Evolutionary conservation across 2,329 filamentous ascomycete species (phyloP), one percentile per base, ranked within the genome.

Genomic region (Helicocarpus griseus): DNA sequence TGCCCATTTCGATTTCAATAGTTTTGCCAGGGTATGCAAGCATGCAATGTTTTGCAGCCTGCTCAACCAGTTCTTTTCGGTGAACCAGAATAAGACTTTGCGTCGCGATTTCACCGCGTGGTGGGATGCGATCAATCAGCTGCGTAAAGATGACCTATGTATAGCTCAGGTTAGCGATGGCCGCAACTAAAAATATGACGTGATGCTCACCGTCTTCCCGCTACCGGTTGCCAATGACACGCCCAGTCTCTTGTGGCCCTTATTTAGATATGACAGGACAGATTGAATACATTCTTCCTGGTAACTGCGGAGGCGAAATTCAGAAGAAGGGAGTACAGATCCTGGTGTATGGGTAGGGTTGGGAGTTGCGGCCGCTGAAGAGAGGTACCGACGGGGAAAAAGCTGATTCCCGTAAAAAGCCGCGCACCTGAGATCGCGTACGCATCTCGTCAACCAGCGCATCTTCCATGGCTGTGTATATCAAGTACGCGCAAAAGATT

Each of bases 61-160:
- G 93, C 64, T 97, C 89, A 26, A 97, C 89, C 1, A 98, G 80
- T 70, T 98, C 93, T 46, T 88, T 83, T 26, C 93, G 83, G 68
- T 98, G 93, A 14, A 89, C 93, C 40, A 98, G 76, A 57, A 98
- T 94, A 53, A 98, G 77, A 0, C 91, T 95, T 64, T 89, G 88
- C 1, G 80, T 80, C 21, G 84, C 85, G 54, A 71, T 64, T 28
- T 77, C 65, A 48, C 74, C 72, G 9, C 73, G 74, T 5, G 83
- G 69, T 49, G 74, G 68, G 48, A 97, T 76, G 53, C 87, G 85
- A 61, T 87, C 82, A 56, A 98, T 95, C 43, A 98, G 78, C 65
- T 95, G 89, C 11, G 91, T 97, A 72, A 98, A 98, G 60, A 98
- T 90, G 64, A 98, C 84, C 86, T 89, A 58, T 14, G 13, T n/a